Percentiles rank a stretch among this genome's conserved stretches.
These are phyloP conservation scores for Abrus precatorius DNA, from an alignment of 306 rosid species.

Conservation along the genomic window DNA sequence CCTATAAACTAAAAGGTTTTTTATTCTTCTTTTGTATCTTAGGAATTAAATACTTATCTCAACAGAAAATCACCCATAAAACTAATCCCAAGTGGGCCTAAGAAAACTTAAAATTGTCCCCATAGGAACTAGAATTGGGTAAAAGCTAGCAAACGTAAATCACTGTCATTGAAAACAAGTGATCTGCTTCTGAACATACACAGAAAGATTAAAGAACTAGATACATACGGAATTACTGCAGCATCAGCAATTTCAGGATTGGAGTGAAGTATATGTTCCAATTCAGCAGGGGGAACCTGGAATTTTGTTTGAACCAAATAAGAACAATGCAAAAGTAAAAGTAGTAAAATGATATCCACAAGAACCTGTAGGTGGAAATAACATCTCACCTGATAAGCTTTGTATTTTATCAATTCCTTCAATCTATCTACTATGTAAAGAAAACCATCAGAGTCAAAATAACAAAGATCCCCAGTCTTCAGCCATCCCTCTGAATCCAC, in stretches of 20 bases:
- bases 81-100: too few species aligned
- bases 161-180: background rate
- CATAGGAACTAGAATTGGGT: background rate
- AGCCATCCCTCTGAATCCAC: constrained; percentile 91
- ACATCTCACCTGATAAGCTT: constrained; percentile 84
- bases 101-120: background rate
- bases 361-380: background rate
- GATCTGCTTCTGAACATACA: background rate
- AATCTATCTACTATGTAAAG: constrained; percentile 84
- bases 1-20: too few species aligned
- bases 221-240: constrained; percentile 89
- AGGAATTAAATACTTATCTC: too few species aligned
- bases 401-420: constrained; percentile 94
- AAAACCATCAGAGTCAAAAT: constrained; percentile 85
- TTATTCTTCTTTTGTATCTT: too few species aligned
- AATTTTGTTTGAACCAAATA: constrained; percentile 46
- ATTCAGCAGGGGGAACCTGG: constrained; percentile 95
- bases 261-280: constrained; percentile 78
- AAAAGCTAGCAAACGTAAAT: background rate
- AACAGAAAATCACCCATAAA: too few species aligned
- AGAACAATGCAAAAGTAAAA: background rate
- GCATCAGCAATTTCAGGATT: constrained; percentile 82
- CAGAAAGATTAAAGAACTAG: background rate
- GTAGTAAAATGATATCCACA: background rate
- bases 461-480: constrained; percentile 94